These are phyloP conservation scores for Linum usitatissimum DNA, from an alignment of 345 rosid genomes.

Conservation along the genomic window DNA sequence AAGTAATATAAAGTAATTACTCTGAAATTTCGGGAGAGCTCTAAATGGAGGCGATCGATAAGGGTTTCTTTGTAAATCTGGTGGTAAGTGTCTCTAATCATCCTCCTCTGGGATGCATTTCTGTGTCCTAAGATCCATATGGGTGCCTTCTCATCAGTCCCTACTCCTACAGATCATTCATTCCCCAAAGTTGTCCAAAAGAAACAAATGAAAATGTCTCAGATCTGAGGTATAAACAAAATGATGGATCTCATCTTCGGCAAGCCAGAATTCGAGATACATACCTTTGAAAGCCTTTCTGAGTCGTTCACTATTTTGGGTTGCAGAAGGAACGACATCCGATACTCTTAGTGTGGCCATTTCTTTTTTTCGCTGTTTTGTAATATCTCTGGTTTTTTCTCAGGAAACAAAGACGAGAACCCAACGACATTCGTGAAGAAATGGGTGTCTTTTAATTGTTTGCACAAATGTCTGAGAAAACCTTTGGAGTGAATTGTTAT, in stretches of 20 bases:
- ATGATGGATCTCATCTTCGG: background rate
- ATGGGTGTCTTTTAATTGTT: too few species aligned
- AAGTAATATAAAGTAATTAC: slow-evolving; percentile 21
- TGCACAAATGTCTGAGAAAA: too few species aligned
- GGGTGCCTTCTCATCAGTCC: slow-evolving; percentile 62
- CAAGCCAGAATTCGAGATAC: background rate
- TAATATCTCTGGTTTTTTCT: slow-evolving; percentile 1
- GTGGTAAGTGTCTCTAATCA: slow-evolving; percentile 51
- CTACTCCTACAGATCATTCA: slow-evolving; percentile 39
- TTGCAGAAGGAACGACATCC: slow-evolving; percentile 53
- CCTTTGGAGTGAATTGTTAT: too few species aligned
- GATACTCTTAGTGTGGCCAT: slow-evolving; percentile 57
- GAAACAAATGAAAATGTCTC: background rate
- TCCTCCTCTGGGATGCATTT: slow-evolving; percentile 60
- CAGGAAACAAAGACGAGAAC: background rate
- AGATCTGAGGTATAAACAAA: background rate
- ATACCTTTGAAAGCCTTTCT: slow-evolving; percentile 54
- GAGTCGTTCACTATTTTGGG: slow-evolving; percentile 50
- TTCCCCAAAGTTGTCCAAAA: background rate
- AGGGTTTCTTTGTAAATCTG: slow-evolving; percentile 54
- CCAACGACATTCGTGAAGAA: too few species aligned
- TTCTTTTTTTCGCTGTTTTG: slow-evolving; percentile 1
- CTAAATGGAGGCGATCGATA: slow-evolving; percentile 45
- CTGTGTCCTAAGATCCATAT: slow-evolving; percentile 54
- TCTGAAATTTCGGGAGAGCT: slow-evolving; percentile 71